These are phyloP conservation scores for Talaromyces funiculosus DNA, from an alignment of 2,329 filamentous ascomycete species.

Conservation along the genomic window DNA sequence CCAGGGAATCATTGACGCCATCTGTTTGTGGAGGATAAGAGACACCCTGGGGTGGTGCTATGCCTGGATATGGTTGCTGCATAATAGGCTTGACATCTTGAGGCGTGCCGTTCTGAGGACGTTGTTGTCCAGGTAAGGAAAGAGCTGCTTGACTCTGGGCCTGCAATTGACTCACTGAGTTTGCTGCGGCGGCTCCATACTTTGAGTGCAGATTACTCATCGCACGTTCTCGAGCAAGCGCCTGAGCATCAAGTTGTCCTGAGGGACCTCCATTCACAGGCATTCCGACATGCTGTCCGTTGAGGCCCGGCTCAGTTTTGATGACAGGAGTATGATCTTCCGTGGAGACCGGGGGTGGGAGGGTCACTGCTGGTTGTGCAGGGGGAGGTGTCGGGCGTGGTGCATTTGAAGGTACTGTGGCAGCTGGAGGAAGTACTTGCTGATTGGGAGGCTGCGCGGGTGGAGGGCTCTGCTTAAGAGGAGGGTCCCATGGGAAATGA, in stretches of 20 bases:
- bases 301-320: slow-evolving; percentile 49
- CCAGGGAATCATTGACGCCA: slow-evolving; percentile 57
- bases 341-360: slow-evolving; percentile 22
- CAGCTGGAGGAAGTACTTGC: slow-evolving; percentile 33
- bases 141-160: slow-evolving; percentile 34
- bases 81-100: slow-evolving; percentile 38
- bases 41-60: slow-evolving; percentile 34
- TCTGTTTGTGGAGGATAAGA: slow-evolving; percentile 64
- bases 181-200: slow-evolving; percentile 38
- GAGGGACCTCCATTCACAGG: slow-evolving; percentile 31
- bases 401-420: slow-evolving; percentile 42
- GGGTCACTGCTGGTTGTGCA: slow-evolving; percentile 26
- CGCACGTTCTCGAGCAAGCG: slow-evolving; percentile 50
- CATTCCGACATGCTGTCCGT: slow-evolving; percentile 29
- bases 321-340: slow-evolving; percentile 33
- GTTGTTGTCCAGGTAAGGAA: slow-evolving; percentile 31
- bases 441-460: slow-evolving; percentile 37
- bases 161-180: slow-evolving; percentile 41
- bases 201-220: slow-evolving; percentile 47
- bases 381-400: slow-evolving; percentile 30
- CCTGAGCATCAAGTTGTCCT: slow-evolving; percentile 37
- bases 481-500: slow-evolving; percentile 91
- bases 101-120: slow-evolving; percentile 31
- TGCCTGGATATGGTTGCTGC: slow-evolving; percentile 31
- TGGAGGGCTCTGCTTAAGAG: slow-evolving; percentile 56